These are phyloP conservation scores for Phytophthora podocarpi DNA, from an alignment of 352 stramenopile genomes.

Conservation along the genomic window DNA sequence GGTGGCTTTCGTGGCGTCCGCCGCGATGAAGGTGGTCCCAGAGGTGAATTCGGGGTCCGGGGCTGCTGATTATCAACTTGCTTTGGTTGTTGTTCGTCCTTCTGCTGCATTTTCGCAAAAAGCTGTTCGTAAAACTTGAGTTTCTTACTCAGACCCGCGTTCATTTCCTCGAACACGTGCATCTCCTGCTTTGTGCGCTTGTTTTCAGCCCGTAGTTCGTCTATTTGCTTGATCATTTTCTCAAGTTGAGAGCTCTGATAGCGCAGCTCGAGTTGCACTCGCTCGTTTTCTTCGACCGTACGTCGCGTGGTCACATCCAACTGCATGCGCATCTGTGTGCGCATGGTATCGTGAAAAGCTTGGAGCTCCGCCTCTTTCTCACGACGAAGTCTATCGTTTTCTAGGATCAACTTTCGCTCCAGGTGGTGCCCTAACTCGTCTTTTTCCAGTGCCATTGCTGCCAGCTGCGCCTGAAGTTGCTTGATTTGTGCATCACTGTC, in stretches of 20 bases:
- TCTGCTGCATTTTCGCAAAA: slow-evolving; percentile 64
- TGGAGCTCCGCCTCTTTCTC: slow-evolving; percentile 57
- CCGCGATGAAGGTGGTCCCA: slow-evolving; percentile 10
- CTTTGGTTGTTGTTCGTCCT: slow-evolving; percentile 40
- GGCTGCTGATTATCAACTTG: slow-evolving; percentile 18
- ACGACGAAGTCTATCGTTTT: slow-evolving; percentile 55
- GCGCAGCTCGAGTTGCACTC: slow-evolving; percentile 62
- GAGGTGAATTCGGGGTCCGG: slow-evolving; percentile 13
- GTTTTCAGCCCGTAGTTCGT: slow-evolving; percentile 45
- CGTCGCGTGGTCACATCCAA: slow-evolving; percentile 64
- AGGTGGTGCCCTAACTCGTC: slow-evolving; percentile 54
- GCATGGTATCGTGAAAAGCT: slow-evolving; percentile 51
- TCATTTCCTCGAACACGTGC: slow-evolving; percentile 73
- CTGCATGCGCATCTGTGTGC: slow-evolving; percentile 55
- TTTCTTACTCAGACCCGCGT: slow-evolving; percentile 55
- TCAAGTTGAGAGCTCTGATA: slow-evolving; percentile 68
- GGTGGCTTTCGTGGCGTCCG: slow-evolving; percentile 40
- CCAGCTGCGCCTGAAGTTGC: slow-evolving; percentile 33
- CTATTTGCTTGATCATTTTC: slow-evolving; percentile 55
- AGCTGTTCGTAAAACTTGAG: slow-evolving; percentile 75
- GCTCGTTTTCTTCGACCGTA: slow-evolving; percentile 70
- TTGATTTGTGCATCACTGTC: slow-evolving; percentile 36
- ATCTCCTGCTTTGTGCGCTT: slow-evolving; percentile 48
- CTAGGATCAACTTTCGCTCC: slow-evolving; percentile 64
- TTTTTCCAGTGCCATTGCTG: slow-evolving; percentile 35